A percentile compares a stretch with the other conserved stretches of the same genome.
These are phyloP conservation scores for Beta lomatogona DNA, from an alignment of 179 eudicot species.

Conservation along the genomic window DNA sequence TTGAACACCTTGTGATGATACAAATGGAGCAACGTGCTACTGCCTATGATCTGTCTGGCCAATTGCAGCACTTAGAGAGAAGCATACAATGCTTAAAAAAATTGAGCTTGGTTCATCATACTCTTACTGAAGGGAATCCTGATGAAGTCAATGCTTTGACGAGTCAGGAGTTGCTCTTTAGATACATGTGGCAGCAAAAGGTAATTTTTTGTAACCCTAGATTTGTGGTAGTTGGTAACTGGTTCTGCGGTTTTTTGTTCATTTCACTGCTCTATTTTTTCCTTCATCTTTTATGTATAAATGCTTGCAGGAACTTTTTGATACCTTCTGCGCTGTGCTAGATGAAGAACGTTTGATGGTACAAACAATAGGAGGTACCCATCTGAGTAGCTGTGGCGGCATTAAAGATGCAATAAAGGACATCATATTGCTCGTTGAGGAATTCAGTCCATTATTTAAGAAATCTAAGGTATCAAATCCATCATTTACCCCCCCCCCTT, in stretches of 20 bases:
- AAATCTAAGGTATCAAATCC: conserved; percentile 65
- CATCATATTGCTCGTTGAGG: conserved; percentile 51
- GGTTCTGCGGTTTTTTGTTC: neutral
- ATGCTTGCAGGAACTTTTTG: conserved; percentile 77
- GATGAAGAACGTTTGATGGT: conserved; percentile 73
- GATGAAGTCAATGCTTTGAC: conserved; percentile 37
- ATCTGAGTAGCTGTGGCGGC: conserved; percentile 57
- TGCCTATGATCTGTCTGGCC: conserved; percentile 54
- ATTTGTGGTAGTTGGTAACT: neutral
- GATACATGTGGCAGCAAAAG: conserved; percentile 96
- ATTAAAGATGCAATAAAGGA: conserved; percentile 48
- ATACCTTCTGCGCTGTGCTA: conserved; percentile 57
- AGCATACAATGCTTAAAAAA: conserved; percentile 42
- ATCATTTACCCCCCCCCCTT: neutral
- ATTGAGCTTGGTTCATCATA: conserved; percentile 34
- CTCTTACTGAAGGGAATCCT: conserved; percentile 18
- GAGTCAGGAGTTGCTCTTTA: conserved; percentile 45
- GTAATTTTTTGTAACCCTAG: conserved; percentile 34
- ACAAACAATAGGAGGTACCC: conserved; percentile 52
- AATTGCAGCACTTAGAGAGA: conserved; percentile 44
- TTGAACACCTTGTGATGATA: conserved; percentile 76
- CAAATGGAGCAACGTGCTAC: conserved; percentile 89
- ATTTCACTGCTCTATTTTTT: neutral
- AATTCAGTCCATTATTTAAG: conserved; percentile 53
- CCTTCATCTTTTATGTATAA: neutral